phyloP scores from a whole-genome alignment of 2,329 filamentous ascomycete species.

The Paecilomyces dactylethromorphus region DNA sequence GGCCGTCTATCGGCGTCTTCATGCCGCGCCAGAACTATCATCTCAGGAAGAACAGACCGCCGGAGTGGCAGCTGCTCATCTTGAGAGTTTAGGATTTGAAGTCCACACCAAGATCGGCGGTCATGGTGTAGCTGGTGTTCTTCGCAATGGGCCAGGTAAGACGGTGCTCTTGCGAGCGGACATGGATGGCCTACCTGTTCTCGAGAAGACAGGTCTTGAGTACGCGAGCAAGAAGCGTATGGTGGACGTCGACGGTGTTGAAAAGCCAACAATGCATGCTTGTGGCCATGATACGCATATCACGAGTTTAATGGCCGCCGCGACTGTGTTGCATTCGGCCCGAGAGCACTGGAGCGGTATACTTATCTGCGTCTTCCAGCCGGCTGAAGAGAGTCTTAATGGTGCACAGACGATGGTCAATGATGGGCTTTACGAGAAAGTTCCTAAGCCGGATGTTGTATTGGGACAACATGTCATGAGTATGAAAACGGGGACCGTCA shows the following conservation, averaged over 20 bases:
- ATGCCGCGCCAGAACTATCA: slow-evolving; percentile 51
- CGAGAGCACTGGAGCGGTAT: slow-evolving; percentile 51
- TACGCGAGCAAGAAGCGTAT: slow-evolving; percentile 48
- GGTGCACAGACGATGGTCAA: slow-evolving; percentile 56
- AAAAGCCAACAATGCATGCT: slow-evolving; percentile 59
- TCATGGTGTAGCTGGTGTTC: slow-evolving; percentile 50
- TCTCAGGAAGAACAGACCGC: slow-evolving; percentile 49
- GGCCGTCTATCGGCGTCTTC: slow-evolving; percentile 50
- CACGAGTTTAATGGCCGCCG: slow-evolving; percentile 50
- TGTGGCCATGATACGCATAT: slow-evolving; percentile 65
- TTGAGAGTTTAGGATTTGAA: slow-evolving; percentile 34
- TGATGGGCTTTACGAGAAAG: slow-evolving; percentile 48
- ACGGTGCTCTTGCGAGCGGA: slow-evolving; percentile 56
- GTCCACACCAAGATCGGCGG: slow-evolving; percentile 51
- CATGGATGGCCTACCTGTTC: slow-evolving; percentile 55
- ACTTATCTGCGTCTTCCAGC: slow-evolving; percentile 56
- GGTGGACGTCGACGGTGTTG: slow-evolving; percentile 40
- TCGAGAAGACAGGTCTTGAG: slow-evolving; percentile 48
- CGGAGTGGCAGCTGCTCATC: slow-evolving; percentile 34
- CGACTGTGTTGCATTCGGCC: slow-evolving; percentile 41
- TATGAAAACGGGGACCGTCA: slow-evolving; percentile 29
- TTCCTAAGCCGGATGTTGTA: slow-evolving; percentile 51
- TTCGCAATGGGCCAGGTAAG: slow-evolving; percentile 50
- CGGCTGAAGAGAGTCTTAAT: slow-evolving; percentile 53
- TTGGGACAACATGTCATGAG: slow-evolving; percentile 50